Evolutionary conservation across 768 basidiomycete species (phyloP).

Genomic region (Hygrocybe coccinea): DNA sequence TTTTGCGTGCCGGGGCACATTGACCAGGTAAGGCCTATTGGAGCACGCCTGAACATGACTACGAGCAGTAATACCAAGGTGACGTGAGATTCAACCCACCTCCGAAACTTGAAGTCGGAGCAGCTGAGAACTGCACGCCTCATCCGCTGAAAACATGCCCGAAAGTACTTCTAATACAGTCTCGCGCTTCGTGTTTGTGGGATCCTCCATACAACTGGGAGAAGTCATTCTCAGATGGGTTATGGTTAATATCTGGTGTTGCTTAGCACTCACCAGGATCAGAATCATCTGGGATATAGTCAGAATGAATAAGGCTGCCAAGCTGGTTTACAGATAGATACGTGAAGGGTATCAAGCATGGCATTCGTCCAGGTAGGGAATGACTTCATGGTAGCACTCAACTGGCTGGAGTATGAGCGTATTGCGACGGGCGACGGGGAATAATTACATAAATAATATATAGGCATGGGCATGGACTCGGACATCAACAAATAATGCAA

Average conservation of each 20-base stretch:
- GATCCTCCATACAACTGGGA: not conserved
- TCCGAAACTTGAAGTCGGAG: not conserved
- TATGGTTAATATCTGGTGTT: not conserved
- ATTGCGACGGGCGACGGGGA: no score
- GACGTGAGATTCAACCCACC: not conserved
- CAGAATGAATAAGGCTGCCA: not conserved
- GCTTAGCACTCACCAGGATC: not conserved
- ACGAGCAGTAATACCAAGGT: not conserved
- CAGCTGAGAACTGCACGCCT: not conserved
- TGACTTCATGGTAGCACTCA: conserved; percentile 1
- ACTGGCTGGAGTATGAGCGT: no score
- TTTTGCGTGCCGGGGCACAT: not conserved
- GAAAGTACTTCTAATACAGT: not conserved
- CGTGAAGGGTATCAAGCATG: conserved; percentile 1
- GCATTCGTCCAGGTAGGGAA: not conserved
- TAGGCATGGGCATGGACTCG: no score
- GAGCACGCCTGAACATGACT: not conserved
- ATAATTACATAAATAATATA: no score
- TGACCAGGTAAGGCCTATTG: not conserved
- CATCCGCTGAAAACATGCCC: not conserved
- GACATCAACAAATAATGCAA: no score
- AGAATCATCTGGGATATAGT: conserved; percentile 2
- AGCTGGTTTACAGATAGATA: conserved; percentile 4
- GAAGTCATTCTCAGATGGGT: not conserved
- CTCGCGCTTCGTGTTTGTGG: not conserved